A percentile compares a stretch with the other conserved stretches of the same genome.
These are phyloP conservation scores for Chrysosporium keratinophilum DNA, from an alignment of 2,329 filamentous ascomycete species.

Conservation along the genomic window DNA sequence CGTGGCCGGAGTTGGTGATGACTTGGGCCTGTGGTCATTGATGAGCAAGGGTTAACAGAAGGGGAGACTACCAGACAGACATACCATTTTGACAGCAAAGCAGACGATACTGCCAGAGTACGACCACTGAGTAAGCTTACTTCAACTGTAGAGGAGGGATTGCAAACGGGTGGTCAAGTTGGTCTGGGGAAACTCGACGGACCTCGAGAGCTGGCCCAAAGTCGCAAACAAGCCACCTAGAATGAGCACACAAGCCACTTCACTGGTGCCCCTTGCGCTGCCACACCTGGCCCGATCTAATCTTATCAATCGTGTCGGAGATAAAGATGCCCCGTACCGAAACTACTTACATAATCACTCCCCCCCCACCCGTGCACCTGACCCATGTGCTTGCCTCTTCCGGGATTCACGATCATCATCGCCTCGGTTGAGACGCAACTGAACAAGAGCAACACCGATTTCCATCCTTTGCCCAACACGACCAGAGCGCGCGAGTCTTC, in stretches of 20 bases:
- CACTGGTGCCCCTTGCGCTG: neutral
- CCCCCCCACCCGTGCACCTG: too few relatives aligned
- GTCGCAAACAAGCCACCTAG: conserved; percentile 5
- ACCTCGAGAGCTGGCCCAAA: conserved; percentile 6
- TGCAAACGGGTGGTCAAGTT: neutral
- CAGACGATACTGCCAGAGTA: neutral
- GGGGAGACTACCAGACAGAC: neutral
- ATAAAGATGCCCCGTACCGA: neutral
- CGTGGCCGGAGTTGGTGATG: conserved; percentile 78
- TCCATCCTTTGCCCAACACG: neutral
- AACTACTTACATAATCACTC: neutral
- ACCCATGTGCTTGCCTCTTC: conserved; percentile 1
- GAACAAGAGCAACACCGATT: neutral
- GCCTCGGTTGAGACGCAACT: neutral
- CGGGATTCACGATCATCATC: neutral
- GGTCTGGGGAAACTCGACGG: neutral
- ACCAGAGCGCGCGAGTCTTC: too few relatives aligned
- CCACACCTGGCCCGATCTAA: conserved; percentile 1
- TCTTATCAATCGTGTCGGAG: conserved; percentile 8
- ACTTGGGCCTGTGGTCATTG: conserved; percentile 54
- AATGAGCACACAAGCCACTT: conserved; percentile 1
- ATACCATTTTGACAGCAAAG: conserved; percentile 9
- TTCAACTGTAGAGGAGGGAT: neutral
- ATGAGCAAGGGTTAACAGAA: neutral
- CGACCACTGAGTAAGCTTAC: neutral